Evolutionary conservation across 2,329 filamentous ascomycete genomes (phyloP).

Genomic region (Zymoseptoria brevis): DNA sequence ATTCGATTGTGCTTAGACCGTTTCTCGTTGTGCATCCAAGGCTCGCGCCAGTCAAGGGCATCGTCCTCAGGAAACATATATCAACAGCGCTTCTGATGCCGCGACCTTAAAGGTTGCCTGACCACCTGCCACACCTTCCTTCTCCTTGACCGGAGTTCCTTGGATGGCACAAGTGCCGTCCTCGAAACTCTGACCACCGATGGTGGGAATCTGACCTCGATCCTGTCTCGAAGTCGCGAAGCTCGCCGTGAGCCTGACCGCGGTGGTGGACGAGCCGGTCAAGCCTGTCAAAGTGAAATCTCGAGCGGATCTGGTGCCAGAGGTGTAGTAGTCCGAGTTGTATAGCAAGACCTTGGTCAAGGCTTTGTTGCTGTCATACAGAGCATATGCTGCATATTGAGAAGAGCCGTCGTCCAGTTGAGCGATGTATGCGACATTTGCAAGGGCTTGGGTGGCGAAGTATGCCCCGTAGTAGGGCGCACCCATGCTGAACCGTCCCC

Average conservation of each 20-base stretch:
- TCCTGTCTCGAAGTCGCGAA: constrained; percentile 2
- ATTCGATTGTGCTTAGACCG: too few relatives aligned
- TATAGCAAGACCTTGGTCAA: constrained; percentile 6
- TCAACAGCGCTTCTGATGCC: constrained; percentile 3
- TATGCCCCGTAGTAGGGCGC: constrained; percentile 48
- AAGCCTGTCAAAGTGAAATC: not conserved
- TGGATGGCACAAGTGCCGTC: not conserved
- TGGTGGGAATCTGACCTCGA: not conserved
- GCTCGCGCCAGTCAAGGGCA: too few relatives aligned
- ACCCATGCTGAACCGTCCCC: constrained; percentile 43
- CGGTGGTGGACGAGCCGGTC: not conserved
- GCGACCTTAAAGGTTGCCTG: not conserved
- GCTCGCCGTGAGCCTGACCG: constrained; percentile 2
- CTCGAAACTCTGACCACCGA: constrained; percentile 3
- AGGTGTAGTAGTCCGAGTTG: constrained; percentile 10
- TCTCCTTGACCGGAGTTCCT: not conserved
- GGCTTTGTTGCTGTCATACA: not conserved
- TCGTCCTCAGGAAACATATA: not conserved
- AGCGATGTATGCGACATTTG: constrained; percentile 38
- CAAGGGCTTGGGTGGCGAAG: constrained; percentile 40
- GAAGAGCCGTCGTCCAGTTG: constrained; percentile 43
- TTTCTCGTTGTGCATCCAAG: too few relatives aligned
- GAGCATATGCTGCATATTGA: constrained; percentile 29
- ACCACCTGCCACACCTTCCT: not conserved
- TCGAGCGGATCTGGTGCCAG: not conserved